A percentile compares a stretch with the other conserved stretches of the same genome.
Conservation (phyloP, 768 basidiomycete genomes). For the Hemileccinum impolitum region DNA sequence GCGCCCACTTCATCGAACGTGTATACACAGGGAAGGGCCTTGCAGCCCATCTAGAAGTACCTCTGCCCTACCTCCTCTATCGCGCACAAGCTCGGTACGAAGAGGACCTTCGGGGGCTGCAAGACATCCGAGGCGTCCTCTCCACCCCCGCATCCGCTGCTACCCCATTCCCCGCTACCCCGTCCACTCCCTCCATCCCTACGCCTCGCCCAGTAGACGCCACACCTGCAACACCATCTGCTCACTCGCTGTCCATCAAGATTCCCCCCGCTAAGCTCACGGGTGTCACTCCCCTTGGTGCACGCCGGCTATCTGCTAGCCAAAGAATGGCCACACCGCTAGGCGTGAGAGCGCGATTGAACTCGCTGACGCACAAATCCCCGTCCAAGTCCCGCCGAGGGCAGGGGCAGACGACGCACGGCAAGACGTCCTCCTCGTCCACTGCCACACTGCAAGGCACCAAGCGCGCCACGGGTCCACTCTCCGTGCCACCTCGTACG, state of each 20-base stretch:
- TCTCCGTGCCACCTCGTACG: conserved; percentile 35
- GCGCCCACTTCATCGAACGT: background rate
- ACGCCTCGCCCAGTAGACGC: conserved; percentile 14
- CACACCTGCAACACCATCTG: conserved; percentile 12
- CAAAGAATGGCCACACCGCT: conserved; percentile 52
- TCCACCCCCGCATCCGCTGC: conserved; percentile 39
- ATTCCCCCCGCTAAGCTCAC: conserved; percentile 17
- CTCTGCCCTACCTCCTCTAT: conserved; percentile 80
- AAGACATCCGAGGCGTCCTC: conserved; percentile 64
- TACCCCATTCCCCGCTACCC: conserved; percentile 25
- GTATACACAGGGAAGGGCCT: conserved; percentile 70
- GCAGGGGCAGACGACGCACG: conserved; percentile 6
- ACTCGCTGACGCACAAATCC: conserved; percentile 58
- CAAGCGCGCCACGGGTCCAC: conserved; percentile 24
- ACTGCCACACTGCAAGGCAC: conserved; percentile 64
- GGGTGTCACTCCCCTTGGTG: conserved; percentile 4
- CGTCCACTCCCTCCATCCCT: conserved; percentile 10
- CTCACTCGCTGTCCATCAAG: conserved; percentile 23
- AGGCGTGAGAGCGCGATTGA: conserved; percentile 67
- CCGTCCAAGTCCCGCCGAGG: conserved; percentile 32
- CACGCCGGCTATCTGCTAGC: conserved; percentile 35
- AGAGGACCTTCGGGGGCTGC: conserved; percentile 76
- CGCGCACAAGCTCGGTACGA: conserved; percentile 82
- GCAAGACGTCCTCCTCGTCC: conserved; percentile 65
- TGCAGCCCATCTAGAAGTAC: conserved; percentile 74